Conservation (phyloP, 306 rosid genomes). For the Myrica gale region DNA sequence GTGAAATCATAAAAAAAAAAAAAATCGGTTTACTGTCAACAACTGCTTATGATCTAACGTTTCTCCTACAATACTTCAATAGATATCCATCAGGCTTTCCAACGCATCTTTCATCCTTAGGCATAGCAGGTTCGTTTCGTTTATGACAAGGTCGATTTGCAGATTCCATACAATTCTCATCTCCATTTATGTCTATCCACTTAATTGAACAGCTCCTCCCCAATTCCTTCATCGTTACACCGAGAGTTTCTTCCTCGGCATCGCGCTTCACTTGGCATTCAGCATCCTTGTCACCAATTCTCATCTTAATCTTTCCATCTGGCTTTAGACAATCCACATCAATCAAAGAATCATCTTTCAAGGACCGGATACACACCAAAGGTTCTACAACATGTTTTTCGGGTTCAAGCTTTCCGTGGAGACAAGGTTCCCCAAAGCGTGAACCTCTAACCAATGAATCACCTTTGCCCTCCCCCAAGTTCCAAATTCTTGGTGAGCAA, state of each 20-base stretch:
- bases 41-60: conserved; percentile 18
- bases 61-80: conserved; percentile 56
- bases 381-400: conserved; percentile 29
- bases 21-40: conserved; percentile 13
- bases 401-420: conserved; percentile 24
- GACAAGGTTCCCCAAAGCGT: conserved; percentile 16
- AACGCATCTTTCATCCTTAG: conserved; percentile 26
- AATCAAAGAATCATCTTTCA: conserved; percentile 38
- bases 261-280: conserved; percentile 28
- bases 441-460: conserved; percentile 28
- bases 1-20: background rate
- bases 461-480: conserved; percentile 25
- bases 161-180: conserved; percentile 37
- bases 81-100: conserved; percentile 37
- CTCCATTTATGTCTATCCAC: conserved; percentile 29
- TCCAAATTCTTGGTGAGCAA: conserved; percentile 35
- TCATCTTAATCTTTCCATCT: conserved; percentile 24
- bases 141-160: conserved; percentile 30
- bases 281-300: conserved; percentile 24
- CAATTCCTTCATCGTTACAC: conserved; percentile 46
- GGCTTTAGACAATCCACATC: conserved; percentile 23
- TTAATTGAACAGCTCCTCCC: conserved; percentile 52
- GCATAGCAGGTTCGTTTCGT: conserved; percentile 28
- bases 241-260: conserved; percentile 28
- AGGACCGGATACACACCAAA: conserved; percentile 26